Conservation (phyloP, 495 filamentous ascomycete genomes). For the Penicillium soppii region DNA sequence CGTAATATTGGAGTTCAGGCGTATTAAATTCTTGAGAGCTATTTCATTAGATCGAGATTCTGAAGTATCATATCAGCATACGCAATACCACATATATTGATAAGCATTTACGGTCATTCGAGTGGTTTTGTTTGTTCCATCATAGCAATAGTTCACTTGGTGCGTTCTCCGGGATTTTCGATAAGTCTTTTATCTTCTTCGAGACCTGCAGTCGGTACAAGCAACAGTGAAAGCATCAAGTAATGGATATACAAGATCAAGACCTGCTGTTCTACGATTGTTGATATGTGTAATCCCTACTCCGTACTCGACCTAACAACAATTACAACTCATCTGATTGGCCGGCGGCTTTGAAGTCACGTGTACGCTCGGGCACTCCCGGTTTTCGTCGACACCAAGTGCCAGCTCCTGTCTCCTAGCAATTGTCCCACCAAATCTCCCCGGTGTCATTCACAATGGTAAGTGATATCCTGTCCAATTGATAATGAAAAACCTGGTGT, state of each 20-base stretch:
- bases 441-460: slow-evolving; percentile 10
- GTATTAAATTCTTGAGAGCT: slow-evolving; percentile 14
- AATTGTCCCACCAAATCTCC: slow-evolving; percentile 29
- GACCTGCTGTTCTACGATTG: too few relatives aligned
- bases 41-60: background rate
- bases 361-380: slow-evolving; percentile 26
- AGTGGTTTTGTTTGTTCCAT: too few relatives aligned
- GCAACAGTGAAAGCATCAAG: too few relatives aligned
- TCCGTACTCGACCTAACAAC: too few relatives aligned
- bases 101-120: too few relatives aligned
- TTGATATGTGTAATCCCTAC: too few relatives aligned
- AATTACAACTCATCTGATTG: slow-evolving; percentile 27
- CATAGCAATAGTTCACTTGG: too few relatives aligned
- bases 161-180: too few relatives aligned
- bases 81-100: too few relatives aligned
- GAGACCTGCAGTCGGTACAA: too few relatives aligned
- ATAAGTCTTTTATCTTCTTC: too few relatives aligned
- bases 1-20: slow-evolving; percentile 1
- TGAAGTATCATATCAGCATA: background rate
- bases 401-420: slow-evolving; percentile 28
- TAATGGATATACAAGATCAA: too few relatives aligned
- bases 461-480: background rate
- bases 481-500: background rate
- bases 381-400: slow-evolving; percentile 40
- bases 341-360: slow-evolving; percentile 9